These are phyloP conservation scores for Cichorium intybus DNA, from an alignment of 140 eudicot species.

Conservation along the genomic window DNA sequence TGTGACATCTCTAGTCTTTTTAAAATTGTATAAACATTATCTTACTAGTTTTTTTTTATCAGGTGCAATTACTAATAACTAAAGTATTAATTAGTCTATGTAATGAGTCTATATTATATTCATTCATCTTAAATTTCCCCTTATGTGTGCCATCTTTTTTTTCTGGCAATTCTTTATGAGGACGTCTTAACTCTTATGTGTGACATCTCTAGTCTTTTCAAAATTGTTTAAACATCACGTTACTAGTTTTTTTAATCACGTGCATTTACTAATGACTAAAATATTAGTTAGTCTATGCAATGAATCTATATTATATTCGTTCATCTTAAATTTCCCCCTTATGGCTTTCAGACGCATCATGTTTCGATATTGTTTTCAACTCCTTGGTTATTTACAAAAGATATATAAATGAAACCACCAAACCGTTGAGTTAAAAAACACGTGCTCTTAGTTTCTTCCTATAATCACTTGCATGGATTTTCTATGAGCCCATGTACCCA, in stretches of 20 bases:
- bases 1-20: too few relatives aligned
- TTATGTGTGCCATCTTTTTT: too few relatives aligned
- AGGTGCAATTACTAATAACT: too few relatives aligned
- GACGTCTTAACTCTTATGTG: too few relatives aligned
- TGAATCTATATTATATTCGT: not conserved
- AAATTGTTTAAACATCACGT: not conserved
- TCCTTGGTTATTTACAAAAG: not conserved
- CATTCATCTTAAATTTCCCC: not conserved
- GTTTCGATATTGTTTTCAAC: not conserved
- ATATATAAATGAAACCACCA: not conserved
- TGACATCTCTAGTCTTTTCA: not conserved
- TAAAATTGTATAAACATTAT: too few relatives aligned
- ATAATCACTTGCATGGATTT: not conserved
- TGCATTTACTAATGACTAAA: not conserved
- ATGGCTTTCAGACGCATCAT: not conserved
- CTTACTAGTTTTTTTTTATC: too few relatives aligned
- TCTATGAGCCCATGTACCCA: not conserved
- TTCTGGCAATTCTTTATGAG: too few relatives aligned
- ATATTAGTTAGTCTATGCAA: not conserved
- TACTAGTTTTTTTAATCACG: not conserved
- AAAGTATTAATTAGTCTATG: not conserved
- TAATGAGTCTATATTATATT: not conserved
- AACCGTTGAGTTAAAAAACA: not conserved
- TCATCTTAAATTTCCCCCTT: not conserved
- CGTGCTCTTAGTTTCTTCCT: not conserved